phyloP scores from a whole-genome alignment of 2,329 filamentous ascomycete genomes.

The Spiromastix sp. region DNA sequence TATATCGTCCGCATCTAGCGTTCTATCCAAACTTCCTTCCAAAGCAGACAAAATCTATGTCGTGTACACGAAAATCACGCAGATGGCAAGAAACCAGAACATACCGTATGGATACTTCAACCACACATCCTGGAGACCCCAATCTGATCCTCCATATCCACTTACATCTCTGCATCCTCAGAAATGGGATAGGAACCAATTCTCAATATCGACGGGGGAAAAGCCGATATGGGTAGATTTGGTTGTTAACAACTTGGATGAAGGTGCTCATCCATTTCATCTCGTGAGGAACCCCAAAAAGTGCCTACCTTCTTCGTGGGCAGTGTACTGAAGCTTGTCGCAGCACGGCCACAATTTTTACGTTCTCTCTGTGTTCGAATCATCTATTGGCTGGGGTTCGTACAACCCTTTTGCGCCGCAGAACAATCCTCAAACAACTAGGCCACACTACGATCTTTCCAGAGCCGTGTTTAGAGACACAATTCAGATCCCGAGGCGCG shows the following conservation, averaged over 20 bases:
- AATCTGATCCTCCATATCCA: slow-evolving; percentile 22
- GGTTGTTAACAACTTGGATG: slow-evolving; percentile 42
- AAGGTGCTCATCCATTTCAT: slow-evolving; percentile 41
- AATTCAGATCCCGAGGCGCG: slow-evolving; percentile 28
- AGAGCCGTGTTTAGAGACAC: slow-evolving; percentile 11
- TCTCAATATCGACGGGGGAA: slow-evolving; percentile 24
- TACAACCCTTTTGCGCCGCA: slow-evolving; percentile 24
- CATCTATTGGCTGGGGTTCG: slow-evolving; percentile 26
- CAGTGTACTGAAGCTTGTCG: too few species aligned
- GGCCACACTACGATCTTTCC: slow-evolving; percentile 9
- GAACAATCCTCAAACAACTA: slow-evolving; percentile 3
- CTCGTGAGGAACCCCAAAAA: slow-evolving; percentile 24
- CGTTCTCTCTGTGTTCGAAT: slow-evolving; percentile 19
- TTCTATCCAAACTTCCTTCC: slow-evolving; percentile 19
- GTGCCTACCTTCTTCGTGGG: too few species aligned
- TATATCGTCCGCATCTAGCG: slow-evolving; percentile 16
- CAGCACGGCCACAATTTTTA: slow-evolving; percentile 29
- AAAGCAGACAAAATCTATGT: slow-evolving; percentile 32
- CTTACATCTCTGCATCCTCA: slow-evolving; percentile 24
- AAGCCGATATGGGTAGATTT: slow-evolving; percentile 35
- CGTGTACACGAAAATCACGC: slow-evolving; percentile 38
- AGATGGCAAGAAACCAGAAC: slow-evolving; percentile 33
- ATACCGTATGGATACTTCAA: slow-evolving; percentile 40
- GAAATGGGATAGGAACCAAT: slow-evolving; percentile 35
- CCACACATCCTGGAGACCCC: slow-evolving; percentile 35